Base-by-base conservation (phyloP, 768 basidiomycete genomes). In the Brasilioporus rufonigricans region DNA sequence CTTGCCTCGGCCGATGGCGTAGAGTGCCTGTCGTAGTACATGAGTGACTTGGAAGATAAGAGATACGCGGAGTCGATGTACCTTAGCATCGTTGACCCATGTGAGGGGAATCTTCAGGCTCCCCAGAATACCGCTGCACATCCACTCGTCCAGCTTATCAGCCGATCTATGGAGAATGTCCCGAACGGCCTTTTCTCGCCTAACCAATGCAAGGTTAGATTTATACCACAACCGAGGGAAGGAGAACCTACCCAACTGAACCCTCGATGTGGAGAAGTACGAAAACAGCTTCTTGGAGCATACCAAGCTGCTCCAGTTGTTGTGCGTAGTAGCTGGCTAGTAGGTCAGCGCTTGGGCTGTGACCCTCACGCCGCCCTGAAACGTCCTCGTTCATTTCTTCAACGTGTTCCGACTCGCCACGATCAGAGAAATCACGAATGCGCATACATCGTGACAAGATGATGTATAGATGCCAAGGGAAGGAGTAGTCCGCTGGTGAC, bases 41-140 rank as follows among this genome's bases (percentile, higher is more conserved):
- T 59, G 16, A 56, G 48, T 48, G 48, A 43, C 16, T 38, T 31
- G 16, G 27, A 29, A 7, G 11, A 41, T 2, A 10, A 44, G 13
- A 7, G 4, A 50, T 35, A 5, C 12, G 26, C 7, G 19, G 10
- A 24, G 16, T 7, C 5, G 24, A 33, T 44, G 72, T 53, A 91
- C 93, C 81, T 90, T 89, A 12, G 93, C 90, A 66, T 95, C 91
- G 36, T 87, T 81, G n/a, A 98, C 80, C 95, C 96, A 99, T 6
- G 81, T 71, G 49, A 82, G 71, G 0, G 97, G 97, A 31, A 98
- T 80, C 59, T 86, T 86, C 29, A 97, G 73, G 63, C 85, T 90
- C 5, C 87, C 86, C 4, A 85, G 78, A 11, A 91, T 73, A 18
- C 87, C 89, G 18, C 84, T 79, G 16, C 78, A 81, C 72, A 80